phyloP scores from a whole-genome alignment of 2,329 filamentous ascomycete genomes.

The Pseudogymnoascus sp. region DNA sequence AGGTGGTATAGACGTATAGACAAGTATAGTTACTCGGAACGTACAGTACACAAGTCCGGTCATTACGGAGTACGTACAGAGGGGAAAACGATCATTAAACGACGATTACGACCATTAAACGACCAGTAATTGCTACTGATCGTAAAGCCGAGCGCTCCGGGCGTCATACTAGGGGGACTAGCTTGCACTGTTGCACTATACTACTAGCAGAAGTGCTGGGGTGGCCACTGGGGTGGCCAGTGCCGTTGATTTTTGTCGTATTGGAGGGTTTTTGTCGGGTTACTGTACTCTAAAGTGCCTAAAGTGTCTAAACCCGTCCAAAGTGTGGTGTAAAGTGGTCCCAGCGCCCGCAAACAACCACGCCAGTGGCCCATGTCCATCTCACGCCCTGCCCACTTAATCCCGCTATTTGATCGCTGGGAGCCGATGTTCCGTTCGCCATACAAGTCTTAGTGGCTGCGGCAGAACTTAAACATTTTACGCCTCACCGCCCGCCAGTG shows the following conservation, averaged over 20 bases:
- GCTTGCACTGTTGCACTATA: neutral
- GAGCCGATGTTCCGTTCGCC: neutral
- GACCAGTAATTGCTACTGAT: neutral
- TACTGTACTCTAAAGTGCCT: neutral
- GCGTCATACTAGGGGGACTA: neutral
- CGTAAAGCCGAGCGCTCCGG: neutral
- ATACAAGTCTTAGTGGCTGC: conserved; percentile 10
- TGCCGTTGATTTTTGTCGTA: neutral
- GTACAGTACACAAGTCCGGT: neutral
- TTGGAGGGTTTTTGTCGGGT: neutral
- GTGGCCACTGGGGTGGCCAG: neutral
- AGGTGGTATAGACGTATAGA: neutral
- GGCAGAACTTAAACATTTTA: conserved; percentile 15
- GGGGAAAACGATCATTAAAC: neutral
- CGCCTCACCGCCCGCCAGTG: conserved; percentile 13
- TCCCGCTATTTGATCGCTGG: neutral
- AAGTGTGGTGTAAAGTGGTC: neutral
- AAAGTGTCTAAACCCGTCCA: neutral
- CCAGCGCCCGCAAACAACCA: neutral
- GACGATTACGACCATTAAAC: neutral
- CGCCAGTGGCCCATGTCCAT: neutral
- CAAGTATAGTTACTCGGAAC: too few relatives aligned
- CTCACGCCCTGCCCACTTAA: neutral
- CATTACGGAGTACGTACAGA: neutral
- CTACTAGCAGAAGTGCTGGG: neutral